Evolutionary conservation across 2,329 filamentous ascomycete species (phyloP), one percentile per base, ranked within the genome.

Genomic region (Elsinoe fawcettii): DNA sequence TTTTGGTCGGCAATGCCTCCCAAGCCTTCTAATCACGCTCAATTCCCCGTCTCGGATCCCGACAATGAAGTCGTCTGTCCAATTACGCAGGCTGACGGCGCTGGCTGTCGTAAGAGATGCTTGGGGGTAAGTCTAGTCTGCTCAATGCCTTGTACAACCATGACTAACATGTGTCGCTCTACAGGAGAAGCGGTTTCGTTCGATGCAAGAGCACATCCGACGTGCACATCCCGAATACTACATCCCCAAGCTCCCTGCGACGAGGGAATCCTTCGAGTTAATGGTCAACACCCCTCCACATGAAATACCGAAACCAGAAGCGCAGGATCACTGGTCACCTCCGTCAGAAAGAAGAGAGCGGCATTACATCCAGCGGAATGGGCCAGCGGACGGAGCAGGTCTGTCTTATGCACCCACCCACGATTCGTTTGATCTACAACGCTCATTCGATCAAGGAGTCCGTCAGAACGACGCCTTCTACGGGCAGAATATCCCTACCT

Each of bases 181-280:
- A 71, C 74, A 95, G 90, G 90, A 95, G 77, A 95, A 95, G 75
- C 83, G 89, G 65, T 99, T 91, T 77, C 90, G 93, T 73, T 97
- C 92, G 62, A 97, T 99, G 90, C 93, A 97, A 75, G 93, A 99
- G 81, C 93, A 99, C 70, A 97, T 99, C 68, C 89, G 93, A 67
- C 86, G 93, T 73, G 92, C 93, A 64, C 93, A 99, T 72, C 92
- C 92, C 60, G 90, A 95, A 72, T 87, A 96, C 73, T 97, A 97
- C 76, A 95, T 99, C 66, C 86, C 93, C 51, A 96, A 97, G 81
- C 87, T 97, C 66, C 92, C 93, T 64, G 93, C 93, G 51, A 99
- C 92, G 65, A 92, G 96, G 74, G 92, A 97, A 75, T 96, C 90
- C 84, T 96, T 99, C 74, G 78, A 88, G 68, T 80, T 96, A 71